Evolutionary conservation across 1,284 basidiomycete species (phyloP).

Genomic region (Tetrapyrgos nigripes): DNA sequence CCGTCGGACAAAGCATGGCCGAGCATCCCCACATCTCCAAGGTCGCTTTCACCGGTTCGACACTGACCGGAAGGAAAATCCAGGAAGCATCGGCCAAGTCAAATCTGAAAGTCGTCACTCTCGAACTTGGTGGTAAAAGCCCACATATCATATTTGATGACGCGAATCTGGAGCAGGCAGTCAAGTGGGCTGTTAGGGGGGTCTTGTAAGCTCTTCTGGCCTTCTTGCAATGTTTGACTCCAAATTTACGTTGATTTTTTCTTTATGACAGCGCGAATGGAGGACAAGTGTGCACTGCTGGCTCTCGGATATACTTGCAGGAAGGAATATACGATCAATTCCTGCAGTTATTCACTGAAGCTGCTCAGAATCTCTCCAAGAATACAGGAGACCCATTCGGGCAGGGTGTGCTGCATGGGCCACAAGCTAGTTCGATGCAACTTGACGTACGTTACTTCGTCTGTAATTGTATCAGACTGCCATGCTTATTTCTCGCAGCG

Average conservation of each 20-base stretch:
- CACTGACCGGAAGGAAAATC: slow-evolving; percentile 81
- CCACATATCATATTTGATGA: slow-evolving; percentile 83
- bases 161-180: slow-evolving; percentile 77
- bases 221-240: not conserved
- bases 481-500: slow-evolving; percentile 44
- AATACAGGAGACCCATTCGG: slow-evolving; percentile 84
- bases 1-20: slow-evolving; percentile 23
- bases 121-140: slow-evolving; percentile 90
- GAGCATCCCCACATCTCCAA: slow-evolving; percentile 68
- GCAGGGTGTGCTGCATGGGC: slow-evolving; percentile 78
- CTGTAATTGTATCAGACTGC: slow-evolving; percentile 27
- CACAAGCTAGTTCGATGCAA: slow-evolving; percentile 82
- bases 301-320: slow-evolving; percentile 87
- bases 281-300: slow-evolving; percentile 87
- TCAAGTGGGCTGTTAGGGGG: slow-evolving; percentile 81
- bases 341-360: slow-evolving; percentile 59
- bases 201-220: slow-evolving; percentile 63
- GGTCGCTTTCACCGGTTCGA: slow-evolving; percentile 72
- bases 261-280: slow-evolving; percentile 31
- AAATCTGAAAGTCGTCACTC: slow-evolving; percentile 84
- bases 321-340: slow-evolving; percentile 81
- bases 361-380: slow-evolving; percentile 53
- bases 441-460: slow-evolving; percentile 54
- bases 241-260: not conserved
- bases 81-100: slow-evolving; percentile 76